Evolutionary conservation across 2,329 filamentous ascomycete species (phyloP), one percentile per base, ranked within the genome.

Genomic region (Xylariaceae sp.): DNA sequence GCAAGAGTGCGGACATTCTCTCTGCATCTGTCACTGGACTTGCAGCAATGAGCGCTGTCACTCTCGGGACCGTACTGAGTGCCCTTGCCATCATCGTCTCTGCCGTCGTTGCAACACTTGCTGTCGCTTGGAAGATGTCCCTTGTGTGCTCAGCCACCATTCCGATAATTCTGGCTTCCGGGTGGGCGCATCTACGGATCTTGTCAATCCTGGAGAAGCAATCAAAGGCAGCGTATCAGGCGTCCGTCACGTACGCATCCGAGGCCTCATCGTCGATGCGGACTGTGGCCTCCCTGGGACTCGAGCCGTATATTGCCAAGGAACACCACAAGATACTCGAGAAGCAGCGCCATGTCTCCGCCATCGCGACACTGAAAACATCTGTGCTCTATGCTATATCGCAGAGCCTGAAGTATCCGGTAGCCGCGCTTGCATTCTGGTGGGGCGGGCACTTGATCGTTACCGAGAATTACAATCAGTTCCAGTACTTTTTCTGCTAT

Each of bases 241-340:
- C 59, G 9, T 69, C 66, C 29, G 69, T 68, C 1, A 55, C 61
- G 7, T 60, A 69, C 14, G 70, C 70, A 0, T 62, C 63, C n/a
- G 71, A 74, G 37, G 62, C 68, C 1, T 59, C 70, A 5, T 55
- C 57, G 1, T 59, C 69, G 0, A 66, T 75, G 18, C 59, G 67
- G 8, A 74, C 70, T 2, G 60, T 69, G 8, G 56, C 65, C 2
- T 62, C 62, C 6, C 52, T 69, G 9, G 57, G 57, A 1, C 53
- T 65, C 4, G 67, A 70, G 46, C 45, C 52, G 3, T 47, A 53
- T 5, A 53, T 67, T 11, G 42, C 61, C 2, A 24, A 50, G n/a
- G 44, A 54, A 12, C 68, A 69, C 38, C 49, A 48, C 0, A 43
- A 51, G 2, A 58, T 61, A 17, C 47, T 69, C 0, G 51, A 55